Percentiles rank a stretch among this genome's conserved stretches.
These are phyloP conservation scores for Talaromyces sp. DNA, from an alignment of 2,329 filamentous ascomycete species.

Conservation along the genomic window DNA sequence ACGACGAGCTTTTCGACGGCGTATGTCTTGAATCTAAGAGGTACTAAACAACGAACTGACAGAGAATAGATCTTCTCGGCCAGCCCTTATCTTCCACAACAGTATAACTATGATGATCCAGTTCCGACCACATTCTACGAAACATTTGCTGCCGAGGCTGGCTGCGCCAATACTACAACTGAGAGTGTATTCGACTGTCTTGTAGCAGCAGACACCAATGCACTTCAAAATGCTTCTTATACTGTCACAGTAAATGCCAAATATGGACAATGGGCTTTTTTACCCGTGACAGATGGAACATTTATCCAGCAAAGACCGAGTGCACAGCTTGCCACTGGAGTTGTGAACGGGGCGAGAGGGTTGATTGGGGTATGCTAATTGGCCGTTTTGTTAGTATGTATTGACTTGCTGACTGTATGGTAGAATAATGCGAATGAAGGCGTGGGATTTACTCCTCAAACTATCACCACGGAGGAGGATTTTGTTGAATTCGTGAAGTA, in stretches of 20 bases:
- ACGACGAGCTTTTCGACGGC: background rate
- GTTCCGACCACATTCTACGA: constrained; percentile 44
- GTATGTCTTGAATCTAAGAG: background rate
- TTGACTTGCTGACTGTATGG: background rate
- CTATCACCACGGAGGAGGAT: constrained; percentile 9
- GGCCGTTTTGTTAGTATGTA: background rate
- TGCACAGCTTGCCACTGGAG: constrained; percentile 39
- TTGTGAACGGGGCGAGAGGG: constrained; percentile 36
- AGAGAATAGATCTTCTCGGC: constrained; percentile 30
- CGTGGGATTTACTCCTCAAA: constrained; percentile 33
- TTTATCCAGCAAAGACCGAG: constrained; percentile 47
- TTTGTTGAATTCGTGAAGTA: constrained; percentile 15
- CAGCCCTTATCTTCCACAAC: constrained; percentile 52
- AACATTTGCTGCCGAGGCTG: constrained; percentile 38
- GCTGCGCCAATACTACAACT: constrained; percentile 30
- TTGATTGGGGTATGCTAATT: constrained; percentile 26
- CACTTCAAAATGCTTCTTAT: constrained; percentile 32
- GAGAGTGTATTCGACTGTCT: constrained; percentile 40
- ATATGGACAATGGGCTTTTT: constrained; percentile 41
- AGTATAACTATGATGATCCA: constrained; percentile 47
- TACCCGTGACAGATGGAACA: constrained; percentile 47
- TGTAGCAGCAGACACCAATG: constrained; percentile 26
- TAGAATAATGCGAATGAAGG: constrained; percentile 42
- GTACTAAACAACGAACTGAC: constrained; percentile 9
- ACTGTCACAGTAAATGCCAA: constrained; percentile 36